These are phyloP conservation scores for Trichosporon sp. DNA, from an alignment of 1,284 basidiomycete species.

Conservation along the genomic window DNA sequence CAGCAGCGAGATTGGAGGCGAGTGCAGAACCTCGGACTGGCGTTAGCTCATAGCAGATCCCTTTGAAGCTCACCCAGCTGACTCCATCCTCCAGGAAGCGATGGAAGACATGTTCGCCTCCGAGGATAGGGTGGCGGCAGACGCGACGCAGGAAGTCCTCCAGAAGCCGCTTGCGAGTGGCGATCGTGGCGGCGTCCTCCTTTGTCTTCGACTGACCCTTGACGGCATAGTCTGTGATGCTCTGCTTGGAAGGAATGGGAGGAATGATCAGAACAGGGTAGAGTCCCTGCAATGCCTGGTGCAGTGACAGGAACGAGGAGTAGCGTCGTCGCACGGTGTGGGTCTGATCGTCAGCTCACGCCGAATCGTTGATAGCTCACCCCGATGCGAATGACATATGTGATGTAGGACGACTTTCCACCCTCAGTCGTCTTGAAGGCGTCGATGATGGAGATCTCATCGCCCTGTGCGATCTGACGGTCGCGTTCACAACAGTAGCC, in stretches of 20 bases:
- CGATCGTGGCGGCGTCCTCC: constrained; percentile 89
- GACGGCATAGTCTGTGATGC: constrained; percentile 90
- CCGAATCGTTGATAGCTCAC: constrained; percentile 52
- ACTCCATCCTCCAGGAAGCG: constrained; percentile 92
- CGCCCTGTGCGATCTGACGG: constrained; percentile 39
- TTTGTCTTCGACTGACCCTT: constrained; percentile 91
- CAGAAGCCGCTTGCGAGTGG: constrained; percentile 85
- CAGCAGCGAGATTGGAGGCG: constrained; percentile 78
- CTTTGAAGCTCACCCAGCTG: constrained; percentile 67
- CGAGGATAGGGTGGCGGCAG: constrained; percentile 82
- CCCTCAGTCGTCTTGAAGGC: constrained; percentile 90
- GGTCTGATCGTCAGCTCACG: constrained; percentile 52
- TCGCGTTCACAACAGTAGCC: constrained; percentile 46
- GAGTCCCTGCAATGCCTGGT: constrained; percentile 73
- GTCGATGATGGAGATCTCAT: constrained; percentile 63
- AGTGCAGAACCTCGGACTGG: constrained; percentile 82
- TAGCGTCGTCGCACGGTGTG: constrained; percentile 85
- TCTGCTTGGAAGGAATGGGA: constrained; percentile 96
- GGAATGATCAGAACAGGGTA: constrained; percentile 97
- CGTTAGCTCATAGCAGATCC: background rate
- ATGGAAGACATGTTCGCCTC: constrained; percentile 90
- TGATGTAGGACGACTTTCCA: constrained; percentile 81
- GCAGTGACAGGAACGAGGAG: constrained; percentile 93
- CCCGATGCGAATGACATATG: constrained; percentile 86
- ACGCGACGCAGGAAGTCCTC: constrained; percentile 90